Evolutionary conservation across 2,329 filamentous ascomycete species (phyloP).

Genomic region (Pezicula carpinea): DNA sequence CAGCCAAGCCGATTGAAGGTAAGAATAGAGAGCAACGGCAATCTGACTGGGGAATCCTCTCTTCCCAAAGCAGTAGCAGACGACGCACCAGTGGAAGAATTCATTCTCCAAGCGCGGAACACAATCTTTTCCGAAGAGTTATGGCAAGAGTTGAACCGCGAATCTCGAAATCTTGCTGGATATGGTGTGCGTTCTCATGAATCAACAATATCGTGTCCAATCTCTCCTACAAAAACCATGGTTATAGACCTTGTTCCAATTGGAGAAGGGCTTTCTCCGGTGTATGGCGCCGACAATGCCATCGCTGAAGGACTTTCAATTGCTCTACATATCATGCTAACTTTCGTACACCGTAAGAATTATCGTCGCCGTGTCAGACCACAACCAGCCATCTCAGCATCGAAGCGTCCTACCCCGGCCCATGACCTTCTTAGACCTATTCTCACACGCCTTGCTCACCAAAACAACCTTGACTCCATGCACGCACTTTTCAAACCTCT

Average conservation of each 20-base stretch:
- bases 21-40: constrained; percentile 53
- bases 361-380: constrained; percentile 63
- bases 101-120: constrained; percentile 71
- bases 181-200: constrained; percentile 64
- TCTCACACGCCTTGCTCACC: constrained; percentile 26
- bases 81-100: constrained; percentile 57
- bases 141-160: constrained; percentile 82
- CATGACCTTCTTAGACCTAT: constrained; percentile 57
- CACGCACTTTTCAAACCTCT: constrained; percentile 18
- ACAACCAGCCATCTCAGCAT: constrained; percentile 47
- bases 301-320: constrained; percentile 63
- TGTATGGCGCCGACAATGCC: constrained; percentile 34
- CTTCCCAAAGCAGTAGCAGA: constrained; percentile 49
- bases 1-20: constrained; percentile 62
- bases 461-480: constrained; percentile 17
- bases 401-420: constrained; percentile 42
- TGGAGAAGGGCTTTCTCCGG: constrained; percentile 38
- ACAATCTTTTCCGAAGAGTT: constrained; percentile 81
- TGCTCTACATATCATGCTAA: constrained; percentile 70
- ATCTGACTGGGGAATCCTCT: constrained; percentile 52
- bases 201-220: constrained; percentile 49
- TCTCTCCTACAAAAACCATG: constrained; percentile 51
- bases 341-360: constrained; percentile 73
- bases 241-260: constrained; percentile 64
- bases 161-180: constrained; percentile 68